Evolutionary conservation across 179 eudicot species (phyloP).

Genomic region (Spinacia oleracea): DNA sequence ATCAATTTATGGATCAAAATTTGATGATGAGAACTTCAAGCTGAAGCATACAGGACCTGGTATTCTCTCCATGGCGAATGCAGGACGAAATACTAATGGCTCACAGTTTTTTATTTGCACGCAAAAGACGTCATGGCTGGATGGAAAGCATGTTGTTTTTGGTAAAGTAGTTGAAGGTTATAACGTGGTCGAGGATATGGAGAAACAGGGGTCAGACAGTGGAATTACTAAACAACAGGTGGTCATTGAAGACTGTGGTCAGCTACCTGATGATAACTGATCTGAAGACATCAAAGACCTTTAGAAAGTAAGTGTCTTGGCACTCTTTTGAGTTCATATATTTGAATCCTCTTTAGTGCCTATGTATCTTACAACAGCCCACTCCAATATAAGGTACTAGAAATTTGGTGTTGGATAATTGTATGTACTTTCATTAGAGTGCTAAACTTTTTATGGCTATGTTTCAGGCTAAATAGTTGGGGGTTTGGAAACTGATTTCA

Average conservation of each 20-base stretch:
- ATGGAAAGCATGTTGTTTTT: conserved; percentile 68
- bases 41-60: conserved; percentile 67
- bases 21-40: conserved; percentile 63
- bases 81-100: conserved; percentile 62
- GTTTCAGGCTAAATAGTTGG: background rate
- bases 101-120: conserved; percentile 71
- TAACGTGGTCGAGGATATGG: conserved; percentile 55
- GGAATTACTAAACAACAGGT: conserved; percentile 41
- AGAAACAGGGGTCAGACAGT: conserved; percentile 40
- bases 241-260: conserved; percentile 61
- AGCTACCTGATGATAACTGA: conserved; percentile 48
- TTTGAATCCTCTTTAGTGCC: background rate
- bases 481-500: background rate
- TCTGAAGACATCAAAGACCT: background rate
- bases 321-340: background rate
- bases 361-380: background rate
- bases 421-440: background rate
- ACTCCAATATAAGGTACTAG: background rate
- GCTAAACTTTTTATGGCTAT: background rate
- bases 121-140: conserved; percentile 49
- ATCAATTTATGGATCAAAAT: conserved; percentile 58
- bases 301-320: background rate
- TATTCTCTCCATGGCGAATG: conserved; percentile 64
- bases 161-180: conserved; percentile 71
- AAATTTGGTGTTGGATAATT: background rate